Base-by-base conservation (phyloP, 352 stramenopile genomes). In the Phytophthora aleatoria region DNA sequence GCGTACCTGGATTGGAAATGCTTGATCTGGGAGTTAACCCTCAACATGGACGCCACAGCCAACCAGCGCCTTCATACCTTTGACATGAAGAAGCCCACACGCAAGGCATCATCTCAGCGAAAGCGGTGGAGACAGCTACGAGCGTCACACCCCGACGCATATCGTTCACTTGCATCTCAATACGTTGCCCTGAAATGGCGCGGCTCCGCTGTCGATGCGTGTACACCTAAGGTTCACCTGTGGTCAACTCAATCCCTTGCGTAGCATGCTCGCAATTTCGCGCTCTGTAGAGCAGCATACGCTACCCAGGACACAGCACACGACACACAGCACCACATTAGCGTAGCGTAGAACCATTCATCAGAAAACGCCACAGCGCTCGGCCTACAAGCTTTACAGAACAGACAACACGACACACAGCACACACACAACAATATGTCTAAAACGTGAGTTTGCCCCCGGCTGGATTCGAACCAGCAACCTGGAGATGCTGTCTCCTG, bases 391-490 rank as follows among this genome's bases (percentile, higher is more conserved):
- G 20, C 20, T 0, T 20, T 20, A 20, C 20, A 20, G 20, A 20
- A 33, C 7, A 33, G 7, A 8, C 30, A 33, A 33, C 3, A 33
- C 30, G 7, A 33, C 7, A 8, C 49, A 16, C 30, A 43, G 36
- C 38, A 35, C 30, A 43, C 1, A 36, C 2, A 20, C n/a, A 50
- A 43, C 20, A 12, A 15, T 28, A 43, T 41, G 20, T 20, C 20
- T 20, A 1, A 44, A 16, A 44, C 12, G 15, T 11, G 30, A 58
- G 27, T 20, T 43, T 52, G 13, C 49, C 28, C 9, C 3, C 16
- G 48, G 48, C 39, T 41, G 57, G 49, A 52, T 9, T 64, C 39
- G 48, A 58, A 64, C 20, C 47, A 31, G 49, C 48, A 20, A 5
- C 57, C 39, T 57, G 48, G 41, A 48, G 16, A 20, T 12, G 3